Evolutionary conservation across 192 early-diverging fungal genomes (phyloP), one percentile per base, ranked within the genome.

Genomic region (Spinellus fusiger): DNA sequence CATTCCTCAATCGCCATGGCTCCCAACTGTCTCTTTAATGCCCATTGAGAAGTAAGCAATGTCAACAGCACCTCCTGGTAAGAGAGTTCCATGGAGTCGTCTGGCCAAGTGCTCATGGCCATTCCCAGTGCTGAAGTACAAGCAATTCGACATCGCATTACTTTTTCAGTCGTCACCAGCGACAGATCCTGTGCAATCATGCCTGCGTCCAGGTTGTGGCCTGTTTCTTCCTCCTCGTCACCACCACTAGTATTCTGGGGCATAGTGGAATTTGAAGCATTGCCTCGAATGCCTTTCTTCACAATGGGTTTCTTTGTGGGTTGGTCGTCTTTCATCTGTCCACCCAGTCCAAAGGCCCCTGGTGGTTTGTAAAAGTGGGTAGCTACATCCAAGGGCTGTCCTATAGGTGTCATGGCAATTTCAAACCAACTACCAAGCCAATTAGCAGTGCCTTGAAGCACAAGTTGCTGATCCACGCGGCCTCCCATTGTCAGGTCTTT

Each of bases 101-200:
- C 56, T 4, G 75, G 79, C 80, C 89, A 84, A 0, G 69, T 58
- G 0, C 85, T 81, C 50, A 85, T 79, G 29, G 93, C 64, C 54
- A 77, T 78, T 7, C 96, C 96, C 8, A 99, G 78, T 0, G 90
- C 91, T 1, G 80, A 84, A 12, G 87, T 84, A 2, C 85, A 90
- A 0, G 80, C 78, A 18, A 95, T 65, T 20, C 96, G 84, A 16
- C 93, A 91, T 23, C 89, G 86, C 56, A 94, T 76, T 25, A 99
- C 80, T 23, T 84, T 81, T 15, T 89, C 89, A 18, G 74, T 72
- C 1, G 85, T 71, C 1, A 99, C 78, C 33, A 99, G 68, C 1
- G 89, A 88, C 48, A 96, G 69, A 67, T 99, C 96, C 66, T 97
- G 94, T 49, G 82, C 76, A 25, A 92, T 73, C 94, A 99, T 98